Evolutionary conservation across 2,329 filamentous ascomycete genomes (phyloP).

Genomic region (Arthrobotrys megalospora): DNA sequence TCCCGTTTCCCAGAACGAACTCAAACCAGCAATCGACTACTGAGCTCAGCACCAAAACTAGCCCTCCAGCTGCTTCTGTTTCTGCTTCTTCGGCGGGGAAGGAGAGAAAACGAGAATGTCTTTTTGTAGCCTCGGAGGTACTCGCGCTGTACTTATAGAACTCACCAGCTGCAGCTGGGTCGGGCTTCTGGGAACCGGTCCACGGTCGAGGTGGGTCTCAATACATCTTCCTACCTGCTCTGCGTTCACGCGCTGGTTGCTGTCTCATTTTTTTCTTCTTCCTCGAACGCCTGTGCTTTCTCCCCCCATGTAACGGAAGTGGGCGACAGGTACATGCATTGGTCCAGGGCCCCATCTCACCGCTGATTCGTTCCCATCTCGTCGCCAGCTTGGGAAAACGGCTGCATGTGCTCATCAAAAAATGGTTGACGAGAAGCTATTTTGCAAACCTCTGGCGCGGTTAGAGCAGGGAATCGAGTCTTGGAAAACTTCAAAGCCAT

Average conservation of each 20-base stretch:
- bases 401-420: conserved; percentile 55
- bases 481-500: conserved; percentile 35
- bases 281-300: conserved; percentile 1
- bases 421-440: conserved; percentile 24
- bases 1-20: conserved; percentile 6
- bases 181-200: conserved; percentile 9
- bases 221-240: conserved; percentile 1
- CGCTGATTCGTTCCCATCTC: conserved; percentile 38
- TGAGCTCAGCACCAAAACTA: conserved; percentile 28
- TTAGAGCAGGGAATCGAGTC: conserved; percentile 32
- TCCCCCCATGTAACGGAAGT: conserved; percentile 10
- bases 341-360: conserved; percentile 5
- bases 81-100: conserved; percentile 23
- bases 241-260: conserved; percentile 14
- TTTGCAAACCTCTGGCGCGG: conserved; percentile 29
- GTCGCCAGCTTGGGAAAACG: conserved; percentile 29
- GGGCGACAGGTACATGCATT: conserved; percentile 35
- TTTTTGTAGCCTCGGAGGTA: conserved; percentile 27
- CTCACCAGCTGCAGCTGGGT: background rate
- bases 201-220: conserved; percentile 27
- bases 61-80: conserved; percentile 6
- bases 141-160: conserved; percentile 31
- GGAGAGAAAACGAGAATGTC: conserved; percentile 18
- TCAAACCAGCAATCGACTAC: background rate
- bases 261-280: conserved; percentile 28